These are phyloP conservation scores for Coemansia sp. DNA, from an alignment of 192 early-diverging fungal species.

Conservation along the genomic window DNA sequence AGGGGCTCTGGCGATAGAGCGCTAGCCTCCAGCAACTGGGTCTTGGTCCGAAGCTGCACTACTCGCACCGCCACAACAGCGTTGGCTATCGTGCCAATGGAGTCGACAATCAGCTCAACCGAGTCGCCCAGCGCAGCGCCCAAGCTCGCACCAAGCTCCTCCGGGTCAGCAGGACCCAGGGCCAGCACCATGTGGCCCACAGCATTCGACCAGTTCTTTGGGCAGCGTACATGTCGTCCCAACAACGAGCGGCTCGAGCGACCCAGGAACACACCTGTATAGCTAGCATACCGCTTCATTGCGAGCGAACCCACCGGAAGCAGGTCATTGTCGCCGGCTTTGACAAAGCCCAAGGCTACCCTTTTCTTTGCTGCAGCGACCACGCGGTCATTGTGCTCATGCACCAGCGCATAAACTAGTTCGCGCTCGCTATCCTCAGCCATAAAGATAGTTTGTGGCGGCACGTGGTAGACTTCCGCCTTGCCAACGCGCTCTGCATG, in stretches of 20 bases:
- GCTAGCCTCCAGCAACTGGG: neutral
- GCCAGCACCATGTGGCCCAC: conserved; percentile 30
- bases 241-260: conserved; percentile 12
- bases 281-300: conserved; percentile 14
- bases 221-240: conserved; percentile 29
- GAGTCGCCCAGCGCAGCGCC: conserved; percentile 30
- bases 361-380: neutral
- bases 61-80: conserved; percentile 37
- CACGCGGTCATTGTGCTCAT: conserved; percentile 40
- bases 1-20: neutral
- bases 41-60: conserved; percentile 5
- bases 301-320: conserved; percentile 30
- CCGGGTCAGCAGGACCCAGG: conserved; percentile 3
- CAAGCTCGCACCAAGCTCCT: conserved; percentile 10
- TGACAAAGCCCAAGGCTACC: neutral
- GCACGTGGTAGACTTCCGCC: conserved; percentile 41
- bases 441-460: conserved; percentile 49
- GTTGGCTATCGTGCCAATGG: conserved; percentile 24
- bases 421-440: conserved; percentile 26
- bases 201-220: conserved; percentile 20
- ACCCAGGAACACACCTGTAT: conserved; percentile 24
- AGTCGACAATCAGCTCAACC: conserved; percentile 36
- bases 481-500: conserved; percentile 16
- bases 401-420: conserved; percentile 33
- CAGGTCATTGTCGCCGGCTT: neutral